Base-by-base conservation (phyloP, 1,284 basidiomycete genomes). In the Ganoderma meredithae region DNA sequence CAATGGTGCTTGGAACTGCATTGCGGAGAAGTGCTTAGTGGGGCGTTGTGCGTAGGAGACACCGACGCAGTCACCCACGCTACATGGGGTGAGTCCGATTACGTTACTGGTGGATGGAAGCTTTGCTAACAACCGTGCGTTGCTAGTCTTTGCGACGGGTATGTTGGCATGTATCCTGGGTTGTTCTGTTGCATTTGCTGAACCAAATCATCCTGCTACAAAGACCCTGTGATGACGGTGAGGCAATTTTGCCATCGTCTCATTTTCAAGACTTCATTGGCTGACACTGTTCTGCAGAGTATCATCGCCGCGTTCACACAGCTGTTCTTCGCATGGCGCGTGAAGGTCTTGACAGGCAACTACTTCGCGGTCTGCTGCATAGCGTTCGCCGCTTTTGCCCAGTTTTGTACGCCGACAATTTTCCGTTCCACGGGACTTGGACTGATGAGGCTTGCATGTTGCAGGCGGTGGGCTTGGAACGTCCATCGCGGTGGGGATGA, bases 251-350 rank as follows among this genome's bases (percentile, higher is more conserved):
- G 15, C 4, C 3, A 10, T 25, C 15, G 17, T 33, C 12, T 55
- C 12, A 13, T 1, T 40, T 52, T 52, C 52, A 15, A 17, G 40
- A 52, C 15, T 27, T 19, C 15, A n/a, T 19, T 59, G 22, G 15
- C 27, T 31, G 8, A 43, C 7, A 22, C 13, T 3, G 27, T 31
- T 56, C 22, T 52, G 7, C 27, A 0, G 53, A 82, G 80, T 75
- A 72, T 83, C 60, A 79, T 82, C 15, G 82, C 82, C 10, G 72
- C 76, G 43, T 71, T 78, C 44, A 81, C 82, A n/a, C 82, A 83
- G 60, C 56, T 80, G 33, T 83, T 83, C 72, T 83, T 83, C 68
- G 80, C 82, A 1, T 83, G 82, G 82, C 75, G 82, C 65, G 80
- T 83, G 49, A 77, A 77, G 52, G 73, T 82, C 31, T 75, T 83